Evolutionary conservation across 305 asterid species (phyloP), one percentile per base, ranked within the genome.

Genomic region (Ilex paraguariensis): DNA sequence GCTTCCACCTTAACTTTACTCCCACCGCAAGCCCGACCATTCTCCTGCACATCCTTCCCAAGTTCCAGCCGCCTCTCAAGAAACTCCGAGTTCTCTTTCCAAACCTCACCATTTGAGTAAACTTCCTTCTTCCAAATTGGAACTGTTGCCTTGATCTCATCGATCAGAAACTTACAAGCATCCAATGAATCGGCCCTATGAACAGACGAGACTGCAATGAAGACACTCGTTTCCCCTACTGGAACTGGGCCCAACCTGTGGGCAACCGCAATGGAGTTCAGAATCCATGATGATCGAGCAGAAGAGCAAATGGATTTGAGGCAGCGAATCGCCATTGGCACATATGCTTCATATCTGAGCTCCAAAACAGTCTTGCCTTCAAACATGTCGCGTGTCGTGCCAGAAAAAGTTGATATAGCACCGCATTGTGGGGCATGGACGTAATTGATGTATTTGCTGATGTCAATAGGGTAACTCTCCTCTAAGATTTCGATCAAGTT

Each of bases 111-210:
- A 62, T 90, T 86, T 30, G 81, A 68, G 69, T 87, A 92, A 64
- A 92, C 94, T 73, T 93, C 97, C 71, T 92, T 90, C 95, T 92
- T 92, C 97, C 98, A 92, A 63, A 90, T 82, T 0, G 97, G 98
- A 64, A 92, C 98, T 0, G 85, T 75, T 13, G 94, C 96, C 85
- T 92, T 90, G 10, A 92, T 79, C 80, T 92, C 98, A 62, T 92
- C 97, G 7, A 92, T 92, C 65, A 90, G 61, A 59, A 80, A 87
- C 60, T 87, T 76, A 66, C 97, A 90, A 28, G 95, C 97, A 73
- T 84, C 94, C 90, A 92, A 68, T 13, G 89, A 81, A 61, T 93
- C 97, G 6, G 66, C 84, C 32, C 96, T 79, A 33, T 90, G 97
- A 58, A 83, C 95, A 2, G 95, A 56, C 0, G 99, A 93, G 44